Conservation (phyloP, 495 filamentous ascomycete species). For the Neurospora discreta region DNA sequence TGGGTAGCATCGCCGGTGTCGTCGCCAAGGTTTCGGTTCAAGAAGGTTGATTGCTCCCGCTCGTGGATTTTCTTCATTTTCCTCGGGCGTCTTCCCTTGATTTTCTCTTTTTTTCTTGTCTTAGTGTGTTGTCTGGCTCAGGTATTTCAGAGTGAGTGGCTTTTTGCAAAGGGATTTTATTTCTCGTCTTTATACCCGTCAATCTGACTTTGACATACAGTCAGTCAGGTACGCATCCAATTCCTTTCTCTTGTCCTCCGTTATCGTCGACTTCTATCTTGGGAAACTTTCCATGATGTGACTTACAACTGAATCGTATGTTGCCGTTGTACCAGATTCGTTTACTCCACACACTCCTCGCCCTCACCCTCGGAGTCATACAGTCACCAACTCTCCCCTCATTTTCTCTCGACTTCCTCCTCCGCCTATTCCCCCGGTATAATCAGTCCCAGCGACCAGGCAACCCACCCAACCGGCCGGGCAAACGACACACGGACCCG, state of each 20-base stretch:
- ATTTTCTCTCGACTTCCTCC: background rate
- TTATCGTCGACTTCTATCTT: background rate
- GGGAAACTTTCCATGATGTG: background rate
- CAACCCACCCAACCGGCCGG: background rate
- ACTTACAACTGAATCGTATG: background rate
- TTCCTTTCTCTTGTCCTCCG: background rate
- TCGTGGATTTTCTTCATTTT: background rate
- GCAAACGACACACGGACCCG: background rate
- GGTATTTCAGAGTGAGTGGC: background rate
- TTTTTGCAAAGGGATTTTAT: background rate
- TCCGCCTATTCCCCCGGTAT: background rate
- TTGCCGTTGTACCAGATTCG: background rate
- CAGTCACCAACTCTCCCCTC: background rate
- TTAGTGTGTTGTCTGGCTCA: background rate
- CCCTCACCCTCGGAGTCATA: background rate
- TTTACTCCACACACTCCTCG: background rate
- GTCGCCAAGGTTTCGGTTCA: background rate
- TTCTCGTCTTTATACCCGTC: background rate
- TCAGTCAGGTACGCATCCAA: background rate
- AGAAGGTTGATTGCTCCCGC: background rate
- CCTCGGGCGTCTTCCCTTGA: no score
- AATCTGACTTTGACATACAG: background rate
- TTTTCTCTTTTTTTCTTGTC: background rate
- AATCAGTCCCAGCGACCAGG: background rate
- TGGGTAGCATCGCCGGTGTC: background rate